Percentiles rank a stretch among this genome's conserved stretches.
Conservation (phyloP, 1,284 basidiomycete species). For the Leccinum cinnamomeum region DNA sequence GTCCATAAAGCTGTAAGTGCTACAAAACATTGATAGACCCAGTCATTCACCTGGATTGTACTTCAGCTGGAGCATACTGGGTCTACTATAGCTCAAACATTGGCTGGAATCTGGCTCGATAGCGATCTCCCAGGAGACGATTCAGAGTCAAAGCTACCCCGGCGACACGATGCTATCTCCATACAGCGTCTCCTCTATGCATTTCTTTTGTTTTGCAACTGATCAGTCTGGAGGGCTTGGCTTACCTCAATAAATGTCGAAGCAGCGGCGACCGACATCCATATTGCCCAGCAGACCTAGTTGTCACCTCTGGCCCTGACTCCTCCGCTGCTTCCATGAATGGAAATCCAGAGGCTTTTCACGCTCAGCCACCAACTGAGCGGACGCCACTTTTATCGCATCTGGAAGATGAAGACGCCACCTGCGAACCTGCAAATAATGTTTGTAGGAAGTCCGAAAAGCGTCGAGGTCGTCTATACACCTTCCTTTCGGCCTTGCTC, state of each 20-base stretch:
- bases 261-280: constrained; percentile 22
- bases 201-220: constrained; percentile 59
- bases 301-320: background rate
- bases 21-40: background rate
- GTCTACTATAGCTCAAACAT: constrained; percentile 67
- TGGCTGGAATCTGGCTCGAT: constrained; percentile 62
- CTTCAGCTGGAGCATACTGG: constrained; percentile 70
- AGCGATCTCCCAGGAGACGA: constrained; percentile 28
- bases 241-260: constrained; percentile 44
- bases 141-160: constrained; percentile 14
- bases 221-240: constrained; percentile 48
- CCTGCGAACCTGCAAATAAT: constrained; percentile 16
- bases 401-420: background rate
- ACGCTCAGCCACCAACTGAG: constrained; percentile 10
- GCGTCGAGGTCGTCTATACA: constrained; percentile 53
- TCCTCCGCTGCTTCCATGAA: constrained; percentile 3
- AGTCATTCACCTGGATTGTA: constrained; percentile 3
- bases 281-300: constrained; percentile 20
- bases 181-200: constrained; percentile 57
- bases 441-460: constrained; percentile 40
- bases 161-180: constrained; percentile 27
- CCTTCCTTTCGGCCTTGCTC: constrained; percentile 42
- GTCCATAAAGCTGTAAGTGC: constrained; percentile 72
- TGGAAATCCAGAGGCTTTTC: background rate
- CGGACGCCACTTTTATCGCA: constrained; percentile 14